phyloP scores from a whole-genome alignment of 352 stramenopile genomes.

The Phytophthora sp. region DNA sequence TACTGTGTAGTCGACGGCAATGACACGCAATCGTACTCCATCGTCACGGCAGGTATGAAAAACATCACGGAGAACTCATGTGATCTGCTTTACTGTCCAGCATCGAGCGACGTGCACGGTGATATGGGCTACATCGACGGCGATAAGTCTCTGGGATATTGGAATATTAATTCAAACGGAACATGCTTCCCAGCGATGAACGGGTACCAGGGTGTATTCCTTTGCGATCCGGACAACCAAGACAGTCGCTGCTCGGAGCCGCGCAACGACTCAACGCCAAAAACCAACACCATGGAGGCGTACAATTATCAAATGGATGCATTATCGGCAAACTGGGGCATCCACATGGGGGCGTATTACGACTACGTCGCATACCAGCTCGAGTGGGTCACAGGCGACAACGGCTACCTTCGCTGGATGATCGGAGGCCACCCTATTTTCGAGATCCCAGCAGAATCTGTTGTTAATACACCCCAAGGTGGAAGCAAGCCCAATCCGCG shows the following conservation, averaged over 20 bases:
- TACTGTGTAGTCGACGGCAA: conserved; percentile 48
- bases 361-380: conserved; percentile 66
- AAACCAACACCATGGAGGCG: conserved; percentile 62
- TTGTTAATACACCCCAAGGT: conserved; percentile 56
- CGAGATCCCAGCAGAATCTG: conserved; percentile 65
- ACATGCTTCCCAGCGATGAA: conserved; percentile 70
- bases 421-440: conserved; percentile 64
- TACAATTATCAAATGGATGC: conserved; percentile 84
- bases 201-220: conserved; percentile 64
- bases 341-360: conserved; percentile 71
- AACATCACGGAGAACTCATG: conserved; percentile 63
- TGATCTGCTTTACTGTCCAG: conserved; percentile 48
- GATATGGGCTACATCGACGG: conserved; percentile 65
- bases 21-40: conserved; percentile 49
- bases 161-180: conserved; percentile 75
- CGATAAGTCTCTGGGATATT: conserved; percentile 40
- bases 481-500: conserved; percentile 49
- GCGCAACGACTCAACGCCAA: conserved; percentile 49
- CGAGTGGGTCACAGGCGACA: conserved; percentile 73
- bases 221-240: conserved; percentile 70
- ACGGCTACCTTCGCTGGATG: conserved; percentile 77
- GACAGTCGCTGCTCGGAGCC: conserved; percentile 51
- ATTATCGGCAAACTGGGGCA: conserved; percentile 70
- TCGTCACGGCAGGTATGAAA: conserved; percentile 40
- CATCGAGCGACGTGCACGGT: conserved; percentile 54